Base-by-base conservation (phyloP, 1,139 yeast species). In the Taphrina populina region DNA sequence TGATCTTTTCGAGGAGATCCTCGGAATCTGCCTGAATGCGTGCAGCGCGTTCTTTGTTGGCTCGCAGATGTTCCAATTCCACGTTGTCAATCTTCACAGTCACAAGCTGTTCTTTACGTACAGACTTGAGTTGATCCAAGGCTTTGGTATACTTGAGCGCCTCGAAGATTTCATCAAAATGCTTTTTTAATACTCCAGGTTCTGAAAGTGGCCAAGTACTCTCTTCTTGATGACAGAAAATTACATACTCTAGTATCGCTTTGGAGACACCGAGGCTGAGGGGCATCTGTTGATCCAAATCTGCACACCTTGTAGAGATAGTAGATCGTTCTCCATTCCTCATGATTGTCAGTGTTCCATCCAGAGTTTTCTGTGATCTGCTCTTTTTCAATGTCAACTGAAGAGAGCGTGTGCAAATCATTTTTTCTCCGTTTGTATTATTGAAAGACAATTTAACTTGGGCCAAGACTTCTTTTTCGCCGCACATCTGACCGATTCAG, bases 221-320 rank as follows among this genome's bases (percentile, higher is more conserved):
- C 60, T 94, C 99, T 66, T 94, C 99, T 69, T 94, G 99, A 67
- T 94, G 99, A 66, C 98, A 92, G 69, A 94, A 94, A 1, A 92
- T 83, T 44, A 94, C 98, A 68, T 88, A 87, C 63, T 92, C 96
- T 47, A 94, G 71, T 54, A 94, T 81, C 0, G 97, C 88, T 57
- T 81, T 79, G 0, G 96, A 84, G 0, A 90, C 96, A 3, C 98
- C 98, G 56, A 94, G 73, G 62, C 82, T 83, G 13, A 77, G 73
- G 0, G 97, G 96, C 49, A 92, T 82, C 58, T 84, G 85, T 1
- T 77, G 71, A 65, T 92, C 97, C 55, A 94, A 75, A 62, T 92
- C 98, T 1, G 88, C 82, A 61, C 90, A 84, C 62, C 92, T 82
- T 1, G 95, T 83, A 59, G 92, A 83, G 34, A 90, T 73, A 0